Evolutionary conservation across 1,139 yeast species (phyloP).

Genomic region (Nakaseomyces delphensis): DNA sequence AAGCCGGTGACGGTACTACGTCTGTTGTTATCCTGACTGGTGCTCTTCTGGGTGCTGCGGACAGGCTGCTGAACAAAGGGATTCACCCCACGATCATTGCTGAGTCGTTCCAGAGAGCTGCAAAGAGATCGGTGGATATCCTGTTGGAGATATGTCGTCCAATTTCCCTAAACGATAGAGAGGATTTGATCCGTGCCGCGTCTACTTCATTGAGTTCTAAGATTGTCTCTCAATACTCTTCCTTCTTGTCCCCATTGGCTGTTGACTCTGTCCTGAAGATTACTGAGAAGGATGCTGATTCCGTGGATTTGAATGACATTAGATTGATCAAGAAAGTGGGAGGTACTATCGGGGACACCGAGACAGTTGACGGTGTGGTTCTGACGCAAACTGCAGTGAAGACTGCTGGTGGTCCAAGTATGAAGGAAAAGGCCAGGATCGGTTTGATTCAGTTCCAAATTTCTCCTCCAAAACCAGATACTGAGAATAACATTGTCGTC

Average conservation of each 20-base stretch:
- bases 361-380: conserved; percentile 86
- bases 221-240: conserved; percentile 87
- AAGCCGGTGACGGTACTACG: conserved; percentile 99
- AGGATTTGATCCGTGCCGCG: conserved; percentile 83
- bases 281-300: conserved; percentile 47
- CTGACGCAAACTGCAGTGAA: conserved; percentile 84
- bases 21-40: conserved; percentile 95
- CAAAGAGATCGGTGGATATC: conserved; percentile 76
- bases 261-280: conserved; percentile 89
- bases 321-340: conserved; percentile 89
- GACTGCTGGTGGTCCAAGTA: conserved; percentile 90
- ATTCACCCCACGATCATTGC: conserved; percentile 94
- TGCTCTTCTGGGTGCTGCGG: conserved; percentile 89
- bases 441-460: conserved; percentile 92
- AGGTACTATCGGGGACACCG: conserved; percentile 95
- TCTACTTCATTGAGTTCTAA: conserved; percentile 88
- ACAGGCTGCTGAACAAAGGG: conserved; percentile 76
- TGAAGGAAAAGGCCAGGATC: conserved; percentile 88
- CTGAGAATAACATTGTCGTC: conserved; percentile 95
- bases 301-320: conserved; percentile 82
- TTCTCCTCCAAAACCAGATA: conserved; percentile 98
- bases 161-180: conserved; percentile 67
- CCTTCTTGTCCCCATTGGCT: conserved; percentile 81
- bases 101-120: conserved; percentile 92
- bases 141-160: conserved; percentile 76